A percentile compares a stretch with the other conserved stretches of the same genome.
Conservation (phyloP, 805 yeast genomes). For the Zygosaccharomyces rouxii region DNA sequence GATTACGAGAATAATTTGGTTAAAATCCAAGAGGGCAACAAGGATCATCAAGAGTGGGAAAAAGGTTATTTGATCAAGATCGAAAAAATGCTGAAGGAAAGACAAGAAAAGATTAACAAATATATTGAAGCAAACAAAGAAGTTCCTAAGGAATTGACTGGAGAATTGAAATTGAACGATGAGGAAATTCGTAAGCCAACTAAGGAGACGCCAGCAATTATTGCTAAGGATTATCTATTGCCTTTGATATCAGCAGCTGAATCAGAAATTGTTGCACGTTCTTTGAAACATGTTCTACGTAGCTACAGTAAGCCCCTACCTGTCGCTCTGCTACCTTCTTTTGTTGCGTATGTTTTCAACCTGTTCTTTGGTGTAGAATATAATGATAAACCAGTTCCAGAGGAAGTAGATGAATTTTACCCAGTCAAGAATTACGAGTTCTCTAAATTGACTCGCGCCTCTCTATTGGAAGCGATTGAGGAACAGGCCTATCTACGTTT, state of each 20-base stretch:
- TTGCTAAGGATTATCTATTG: conserved; percentile 37
- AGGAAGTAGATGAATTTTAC: conserved; percentile 45
- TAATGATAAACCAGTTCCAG: conserved; percentile 40
- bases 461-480: conserved; percentile 43
- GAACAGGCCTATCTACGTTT: conserved; percentile 57
- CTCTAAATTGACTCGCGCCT: conserved; percentile 42
- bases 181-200: conserved; percentile 35
- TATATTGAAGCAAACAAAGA: conserved; percentile 34
- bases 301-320: conserved; percentile 45
- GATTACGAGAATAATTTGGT: conserved; percentile 25
- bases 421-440: conserved; percentile 40
- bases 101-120: conserved; percentile 35
- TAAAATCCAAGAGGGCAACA: conserved; percentile 26
- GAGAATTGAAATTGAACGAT: conserved; percentile 33
- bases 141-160: conserved; percentile 34
- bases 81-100: conserved; percentile 33
- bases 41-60: conserved; percentile 36
- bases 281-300: conserved; percentile 70
- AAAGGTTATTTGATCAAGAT: conserved; percentile 28
- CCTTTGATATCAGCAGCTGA: conserved; percentile 46
- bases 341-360: conserved; percentile 69
- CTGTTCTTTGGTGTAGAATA: conserved; percentile 54
- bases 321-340: conserved; percentile 48
- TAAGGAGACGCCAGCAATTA: conserved; percentile 33
- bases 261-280: conserved; percentile 73